Evolutionary conservation across 495 filamentous ascomycete genomes (phyloP).

Genomic region (Beverwykella pulmonaria): DNA sequence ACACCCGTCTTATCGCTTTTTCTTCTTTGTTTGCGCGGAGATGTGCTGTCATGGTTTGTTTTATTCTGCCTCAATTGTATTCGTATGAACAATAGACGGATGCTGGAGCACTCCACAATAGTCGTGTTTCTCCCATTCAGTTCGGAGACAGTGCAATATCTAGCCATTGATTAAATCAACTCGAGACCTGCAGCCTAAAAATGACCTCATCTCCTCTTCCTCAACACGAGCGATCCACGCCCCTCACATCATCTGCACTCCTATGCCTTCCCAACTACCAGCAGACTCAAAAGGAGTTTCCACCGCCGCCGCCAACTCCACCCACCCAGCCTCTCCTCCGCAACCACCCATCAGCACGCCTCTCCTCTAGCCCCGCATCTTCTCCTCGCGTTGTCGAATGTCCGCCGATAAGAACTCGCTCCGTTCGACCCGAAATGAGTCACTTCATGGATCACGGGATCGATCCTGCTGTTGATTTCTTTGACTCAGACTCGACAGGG

Average conservation of each 20-base stretch:
- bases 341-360: constrained; percentile 7
- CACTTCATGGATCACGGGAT: constrained; percentile 17
- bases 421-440: constrained; percentile 26
- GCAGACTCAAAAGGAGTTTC: neutral
- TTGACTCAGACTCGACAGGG: constrained; percentile 18
- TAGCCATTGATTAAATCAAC: too few species aligned
- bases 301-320: neutral
- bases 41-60: neutral
- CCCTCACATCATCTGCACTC: neutral
- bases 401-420: constrained; percentile 7
- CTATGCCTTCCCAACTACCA: neutral
- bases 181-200: too few species aligned
- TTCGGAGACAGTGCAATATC: too few species aligned
- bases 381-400: constrained; percentile 21
- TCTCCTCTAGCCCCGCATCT: constrained; percentile 27
- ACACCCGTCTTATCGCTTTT: too few species aligned
- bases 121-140: too few species aligned
- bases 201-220: neutral
- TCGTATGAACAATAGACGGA: too few species aligned
- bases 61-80: neutral
- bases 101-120: neutral
- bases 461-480: constrained; percentile 22
- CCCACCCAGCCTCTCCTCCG: neutral
- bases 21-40: neutral
- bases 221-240: neutral